phyloP scores from a whole-genome alignment of 352 stramenopile genomes.

The Globisporangium splendens region DNA sequence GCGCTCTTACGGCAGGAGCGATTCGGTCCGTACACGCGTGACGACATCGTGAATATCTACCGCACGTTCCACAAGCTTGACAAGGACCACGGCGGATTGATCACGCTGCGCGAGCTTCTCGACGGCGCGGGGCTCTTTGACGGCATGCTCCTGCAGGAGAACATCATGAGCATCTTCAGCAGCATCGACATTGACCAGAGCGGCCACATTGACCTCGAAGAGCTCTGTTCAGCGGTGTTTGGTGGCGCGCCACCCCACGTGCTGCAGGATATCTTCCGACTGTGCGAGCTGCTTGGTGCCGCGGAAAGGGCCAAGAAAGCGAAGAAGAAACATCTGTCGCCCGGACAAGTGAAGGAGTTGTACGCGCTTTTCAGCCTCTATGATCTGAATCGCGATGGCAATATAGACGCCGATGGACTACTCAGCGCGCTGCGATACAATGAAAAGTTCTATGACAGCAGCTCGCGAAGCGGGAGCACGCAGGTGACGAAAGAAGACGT shows the following conservation, averaged over 20 bases:
- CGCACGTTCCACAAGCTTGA: slow-evolving; percentile 72
- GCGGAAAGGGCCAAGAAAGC: slow-evolving; percentile 47
- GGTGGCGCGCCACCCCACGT: slow-evolving; percentile 32
- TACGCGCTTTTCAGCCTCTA: slow-evolving; percentile 68
- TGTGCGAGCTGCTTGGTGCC: slow-evolving; percentile 49
- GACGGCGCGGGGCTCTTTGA: slow-evolving; percentile 58
- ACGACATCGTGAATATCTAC: slow-evolving; percentile 72
- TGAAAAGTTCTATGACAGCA: slow-evolving; percentile 61
- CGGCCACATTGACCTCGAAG: slow-evolving; percentile 65
- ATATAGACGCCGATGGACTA: slow-evolving; percentile 67
- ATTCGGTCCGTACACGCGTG: slow-evolving; percentile 61
- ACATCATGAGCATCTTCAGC: slow-evolving; percentile 72
- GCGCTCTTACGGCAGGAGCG: slow-evolving; percentile 54
- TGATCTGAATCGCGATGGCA: slow-evolving; percentile 59
- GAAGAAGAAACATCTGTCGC: slow-evolving; percentile 52
- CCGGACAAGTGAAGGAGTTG: slow-evolving; percentile 56
- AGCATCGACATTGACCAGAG: slow-evolving; percentile 76
- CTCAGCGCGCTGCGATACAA: slow-evolving; percentile 68
- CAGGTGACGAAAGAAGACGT: slow-evolving; percentile 60
- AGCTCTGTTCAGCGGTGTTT: slow-evolving; percentile 63
- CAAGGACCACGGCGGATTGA: slow-evolving; percentile 59
- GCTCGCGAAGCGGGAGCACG: slow-evolving; percentile 19
- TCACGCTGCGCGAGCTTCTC: slow-evolving; percentile 60
- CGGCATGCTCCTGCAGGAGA: slow-evolving; percentile 60
- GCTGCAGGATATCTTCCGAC: slow-evolving; percentile 49